Base-by-base conservation (phyloP, 108 stramenopile species). In the Nannochloropsis gaditana region DNA sequence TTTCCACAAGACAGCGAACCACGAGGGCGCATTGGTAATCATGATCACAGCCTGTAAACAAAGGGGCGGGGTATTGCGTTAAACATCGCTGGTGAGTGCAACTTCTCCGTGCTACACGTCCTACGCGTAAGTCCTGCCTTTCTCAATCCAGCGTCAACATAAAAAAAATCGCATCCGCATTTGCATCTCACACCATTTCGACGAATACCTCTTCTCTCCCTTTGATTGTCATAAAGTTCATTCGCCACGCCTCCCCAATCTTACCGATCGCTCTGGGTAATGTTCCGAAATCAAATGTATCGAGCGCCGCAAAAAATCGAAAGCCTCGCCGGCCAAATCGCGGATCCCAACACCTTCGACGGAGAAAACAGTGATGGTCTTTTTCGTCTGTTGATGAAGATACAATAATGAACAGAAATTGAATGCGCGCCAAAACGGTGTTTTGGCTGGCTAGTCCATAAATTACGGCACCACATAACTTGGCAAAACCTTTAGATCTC, bases 201-300 rank as follows among this genome's bases (percentile, higher is more conserved):
- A n/a, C 59, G 59, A 73, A n/a, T n/a, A 15, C 59, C n/a, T n/a
- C 59, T n/a, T 73, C 59, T 0, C 2, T 73, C 59, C 59, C 59
- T 73, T n/a, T 31, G 31, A 31, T 31, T 31, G 31, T 31, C 31
- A 1, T 31, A 31, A 31, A 31, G 31, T 0, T 31, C 31, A 31
- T 31, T 31, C 59, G 15, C 59, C 59, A 15, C 3, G 3, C 5
- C 59, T 73, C 59, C 59, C 59, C n/a, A 3, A 31, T 2, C 59
- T 73, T 73, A 73, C 59, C 21, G 45, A 86, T 82, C 86, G 44
- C 17, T 86, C 86, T 19, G 86, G 86, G 83, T 86, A 86, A 43
- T 86, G 86, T 19, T 21, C 44, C 43, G 42, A 43, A 31, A 82
- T 82, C 42, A 83, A 19, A 43, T 41, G 82, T 21, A 86, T 84